Conservation (phyloP, 1,284 basidiomycete species). For the Meira miltonrushii region DNA sequence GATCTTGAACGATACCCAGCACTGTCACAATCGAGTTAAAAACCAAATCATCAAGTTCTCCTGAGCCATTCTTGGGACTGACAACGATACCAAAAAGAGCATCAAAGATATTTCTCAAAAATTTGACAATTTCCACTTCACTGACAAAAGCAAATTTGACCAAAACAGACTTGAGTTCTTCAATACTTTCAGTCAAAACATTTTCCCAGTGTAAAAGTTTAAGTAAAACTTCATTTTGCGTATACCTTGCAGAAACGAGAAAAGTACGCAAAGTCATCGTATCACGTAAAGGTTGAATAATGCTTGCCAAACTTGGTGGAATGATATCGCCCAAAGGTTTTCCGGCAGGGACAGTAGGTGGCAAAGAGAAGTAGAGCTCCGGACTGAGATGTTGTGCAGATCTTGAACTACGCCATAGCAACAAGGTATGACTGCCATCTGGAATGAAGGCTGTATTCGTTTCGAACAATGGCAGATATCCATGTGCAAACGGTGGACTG, state of each 20-base stretch:
- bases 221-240: slow-evolving; percentile 81
- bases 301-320: slow-evolving; percentile 30
- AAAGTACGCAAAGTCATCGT: slow-evolving; percentile 77
- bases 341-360: slow-evolving; percentile 62
- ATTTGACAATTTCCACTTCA: slow-evolving; percentile 71
- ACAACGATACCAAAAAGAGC: slow-evolving; percentile 84
- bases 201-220: slow-evolving; percentile 77
- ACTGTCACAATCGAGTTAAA: slow-evolving; percentile 88
- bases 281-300: slow-evolving; percentile 58
- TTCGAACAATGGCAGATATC: slow-evolving; percentile 80
- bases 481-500: slow-evolving; percentile 75
- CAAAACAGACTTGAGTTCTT: slow-evolving; percentile 66
- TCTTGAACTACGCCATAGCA: slow-evolving; percentile 40
- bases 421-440: slow-evolving; percentile 79
- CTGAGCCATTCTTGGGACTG: slow-evolving; percentile 66
- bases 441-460: slow-evolving; percentile 74
- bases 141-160: slow-evolving; percentile 85
- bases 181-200: slow-evolving; percentile 57
- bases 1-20: slow-evolving; percentile 74
- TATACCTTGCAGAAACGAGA: slow-evolving; percentile 85
- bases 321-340: slow-evolving; percentile 55
- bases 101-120: slow-evolving; percentile 83
- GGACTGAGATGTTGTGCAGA: slow-evolving; percentile 59
- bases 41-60: slow-evolving; percentile 77
- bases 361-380: slow-evolving; percentile 57